These are phyloP conservation scores for Zasmidium citrigriseum DNA, from an alignment of 2,329 filamentous ascomycete species.

Conservation along the genomic window DNA sequence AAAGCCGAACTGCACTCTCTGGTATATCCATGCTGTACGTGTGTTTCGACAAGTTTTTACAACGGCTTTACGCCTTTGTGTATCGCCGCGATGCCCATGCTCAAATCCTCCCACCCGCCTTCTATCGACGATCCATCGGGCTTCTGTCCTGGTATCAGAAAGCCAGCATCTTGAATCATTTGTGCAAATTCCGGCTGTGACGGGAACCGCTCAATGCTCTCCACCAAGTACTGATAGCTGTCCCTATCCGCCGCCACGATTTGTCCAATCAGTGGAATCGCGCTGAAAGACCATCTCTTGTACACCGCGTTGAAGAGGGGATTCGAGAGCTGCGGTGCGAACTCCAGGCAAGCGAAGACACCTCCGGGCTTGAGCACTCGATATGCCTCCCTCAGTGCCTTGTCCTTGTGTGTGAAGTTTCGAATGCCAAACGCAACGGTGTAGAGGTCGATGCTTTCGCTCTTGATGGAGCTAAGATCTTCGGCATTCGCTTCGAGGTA, in stretches of 20 bases:
- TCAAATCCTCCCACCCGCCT: conserved; percentile 84
- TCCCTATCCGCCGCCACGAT: conserved; percentile 90
- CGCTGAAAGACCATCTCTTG: conserved; percentile 92
- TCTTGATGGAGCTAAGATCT: conserved; percentile 64
- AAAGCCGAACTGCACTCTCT: background rate
- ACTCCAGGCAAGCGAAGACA: conserved; percentile 95
- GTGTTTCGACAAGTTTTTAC: conserved; percentile 6
- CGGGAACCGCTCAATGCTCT: conserved; percentile 94
- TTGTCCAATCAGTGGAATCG: conserved; percentile 94
- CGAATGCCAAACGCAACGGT: conserved; percentile 97
- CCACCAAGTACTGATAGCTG: conserved; percentile 97
- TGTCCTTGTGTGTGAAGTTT: conserved; percentile 91
- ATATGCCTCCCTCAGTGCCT: conserved; percentile 78
- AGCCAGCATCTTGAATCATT: conserved; percentile 84
- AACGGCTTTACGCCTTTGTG: conserved; percentile 90
- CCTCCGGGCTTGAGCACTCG: conserved; percentile 91
- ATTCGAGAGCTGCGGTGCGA: conserved; percentile 75
- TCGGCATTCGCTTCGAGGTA: conserved; percentile 95
- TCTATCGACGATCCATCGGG: conserved; percentile 40
- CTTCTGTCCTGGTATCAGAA: conserved; percentile 68
- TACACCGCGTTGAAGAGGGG: conserved; percentile 81
- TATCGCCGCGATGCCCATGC: conserved; percentile 88
- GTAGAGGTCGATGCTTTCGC: conserved; percentile 83
- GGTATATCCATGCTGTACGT: background rate
- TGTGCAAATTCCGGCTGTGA: conserved; percentile 78